These are phyloP conservation scores for Fonsecaea pugnacius DNA, from an alignment of 2,329 filamentous ascomycete genomes.

Conservation along the genomic window DNA sequence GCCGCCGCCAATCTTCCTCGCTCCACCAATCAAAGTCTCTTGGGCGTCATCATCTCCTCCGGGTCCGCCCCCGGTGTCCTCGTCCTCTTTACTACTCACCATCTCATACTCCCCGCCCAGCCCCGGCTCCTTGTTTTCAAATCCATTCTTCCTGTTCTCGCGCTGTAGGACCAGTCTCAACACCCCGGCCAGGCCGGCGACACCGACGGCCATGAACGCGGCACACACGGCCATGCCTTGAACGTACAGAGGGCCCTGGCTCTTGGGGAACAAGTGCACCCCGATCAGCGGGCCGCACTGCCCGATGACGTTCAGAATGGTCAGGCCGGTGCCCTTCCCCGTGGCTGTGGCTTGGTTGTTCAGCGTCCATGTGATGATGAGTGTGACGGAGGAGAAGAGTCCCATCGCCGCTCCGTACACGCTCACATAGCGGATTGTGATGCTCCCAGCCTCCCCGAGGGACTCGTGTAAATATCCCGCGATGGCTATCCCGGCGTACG, in stretches of 20 bases:
- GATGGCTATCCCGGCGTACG: conserved; percentile 66
- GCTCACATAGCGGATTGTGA: conserved; percentile 66
- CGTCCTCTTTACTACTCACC: conserved; percentile 38
- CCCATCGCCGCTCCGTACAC: conserved; percentile 79
- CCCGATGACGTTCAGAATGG: conserved; percentile 78
- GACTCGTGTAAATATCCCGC: conserved; percentile 54
- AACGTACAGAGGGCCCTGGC: conserved; percentile 65
- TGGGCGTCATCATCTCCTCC: conserved; percentile 40
- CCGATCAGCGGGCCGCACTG: conserved; percentile 78
- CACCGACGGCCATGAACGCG: conserved; percentile 61
- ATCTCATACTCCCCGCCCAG: conserved; percentile 49
- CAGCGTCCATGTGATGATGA: conserved; percentile 85
- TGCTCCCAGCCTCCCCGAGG: conserved; percentile 42
- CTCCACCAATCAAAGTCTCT: conserved; percentile 50
- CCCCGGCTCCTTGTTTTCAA: conserved; percentile 11
- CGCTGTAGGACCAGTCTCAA: conserved; percentile 60
- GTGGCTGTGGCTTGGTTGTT: conserved; percentile 77
- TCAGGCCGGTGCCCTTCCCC: conserved; percentile 75
- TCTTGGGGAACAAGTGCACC: conserved; percentile 65
- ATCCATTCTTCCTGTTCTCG: conserved; percentile 55
- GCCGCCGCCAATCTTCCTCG: conserved; percentile 20
- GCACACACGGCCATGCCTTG: conserved; percentile 67
- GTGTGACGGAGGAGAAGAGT: conserved; percentile 81
- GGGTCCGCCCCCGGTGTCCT: conserved; percentile 53
- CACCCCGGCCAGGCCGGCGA: conserved; percentile 60